phyloP scores from a whole-genome alignment of 2,329 filamentous ascomycete genomes.

The Penicillium nordicum region DNA sequence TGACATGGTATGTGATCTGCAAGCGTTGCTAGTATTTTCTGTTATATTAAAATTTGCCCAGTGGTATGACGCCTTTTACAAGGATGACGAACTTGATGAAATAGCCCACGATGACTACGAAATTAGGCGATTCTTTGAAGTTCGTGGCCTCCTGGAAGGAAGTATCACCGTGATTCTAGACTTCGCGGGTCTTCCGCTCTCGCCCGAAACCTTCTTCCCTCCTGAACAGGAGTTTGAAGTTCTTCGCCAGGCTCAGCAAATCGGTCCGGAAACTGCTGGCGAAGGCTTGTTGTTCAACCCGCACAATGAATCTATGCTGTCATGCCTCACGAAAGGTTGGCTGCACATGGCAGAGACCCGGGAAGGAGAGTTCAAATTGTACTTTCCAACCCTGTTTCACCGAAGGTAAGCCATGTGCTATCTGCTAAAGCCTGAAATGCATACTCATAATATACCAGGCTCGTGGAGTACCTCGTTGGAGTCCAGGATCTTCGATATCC shows the following conservation, averaged over 20 bases:
- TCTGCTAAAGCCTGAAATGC: too few relatives aligned
- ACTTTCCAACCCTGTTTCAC: not conserved
- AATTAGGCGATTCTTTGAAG: not conserved
- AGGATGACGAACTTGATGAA: not conserved
- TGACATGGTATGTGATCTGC: not conserved
- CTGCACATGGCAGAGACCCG: not conserved
- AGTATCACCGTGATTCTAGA: not conserved
- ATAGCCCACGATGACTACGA: not conserved
- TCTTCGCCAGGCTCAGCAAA: not conserved
- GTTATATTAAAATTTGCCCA: not conserved
- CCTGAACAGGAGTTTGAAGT: not conserved
- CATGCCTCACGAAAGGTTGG: not conserved
- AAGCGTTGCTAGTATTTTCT: not conserved
- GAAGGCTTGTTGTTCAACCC: not conserved
- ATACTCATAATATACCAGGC: not conserved
- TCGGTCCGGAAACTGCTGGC: accelerated
- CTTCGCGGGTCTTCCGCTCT: not conserved
- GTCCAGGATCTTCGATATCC: not conserved
- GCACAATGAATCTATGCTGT: not conserved
- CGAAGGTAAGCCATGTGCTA: not conserved
- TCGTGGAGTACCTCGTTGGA: not conserved
- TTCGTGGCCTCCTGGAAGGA: not conserved
- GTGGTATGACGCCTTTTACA: not conserved
- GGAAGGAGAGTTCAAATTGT: not conserved
- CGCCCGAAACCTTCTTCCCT: not conserved